Conservation (phyloP, 2,329 filamentous ascomycete genomes). For the Aspergillus udagawae region DNA sequence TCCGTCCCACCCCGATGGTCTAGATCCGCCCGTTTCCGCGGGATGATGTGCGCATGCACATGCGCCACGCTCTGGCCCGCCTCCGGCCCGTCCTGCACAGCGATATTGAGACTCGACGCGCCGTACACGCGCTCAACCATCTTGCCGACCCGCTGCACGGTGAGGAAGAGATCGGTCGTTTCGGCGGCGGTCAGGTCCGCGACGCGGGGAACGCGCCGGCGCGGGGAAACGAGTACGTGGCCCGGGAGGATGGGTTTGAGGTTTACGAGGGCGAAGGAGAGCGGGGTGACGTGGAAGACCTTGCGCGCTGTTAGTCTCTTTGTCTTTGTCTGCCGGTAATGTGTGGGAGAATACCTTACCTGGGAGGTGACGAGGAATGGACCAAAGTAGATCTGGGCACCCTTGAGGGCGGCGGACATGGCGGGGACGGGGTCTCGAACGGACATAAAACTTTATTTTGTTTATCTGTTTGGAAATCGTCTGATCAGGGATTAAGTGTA, state of each 20-base stretch:
- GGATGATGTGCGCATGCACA: conserved; percentile 89
- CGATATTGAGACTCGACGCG: conserved; percentile 81
- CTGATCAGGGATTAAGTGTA: not conserved
- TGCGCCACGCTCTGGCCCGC: conserved; percentile 93
- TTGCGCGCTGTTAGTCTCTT: conserved; percentile 35
- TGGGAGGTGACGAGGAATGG: conserved; percentile 72
- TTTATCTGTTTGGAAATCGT: not conserved
- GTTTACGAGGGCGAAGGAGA: conserved; percentile 88
- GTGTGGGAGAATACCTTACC: conserved; percentile 40
- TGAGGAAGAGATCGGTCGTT: conserved; percentile 79
- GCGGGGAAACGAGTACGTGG: conserved; percentile 85
- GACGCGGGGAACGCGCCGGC: conserved; percentile 64
- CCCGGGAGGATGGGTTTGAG: conserved; percentile 90
- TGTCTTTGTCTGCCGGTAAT: not conserved
- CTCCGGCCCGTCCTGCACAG: conserved; percentile 86
- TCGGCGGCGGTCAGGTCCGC: conserved; percentile 69
- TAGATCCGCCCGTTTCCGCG: conserved; percentile 59
- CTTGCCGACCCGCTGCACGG: conserved; percentile 75
- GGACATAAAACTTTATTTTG: conserved; percentile 9
- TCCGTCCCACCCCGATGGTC: conserved; percentile 60
- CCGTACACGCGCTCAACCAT: conserved; percentile 64
- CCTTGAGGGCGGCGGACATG: conserved; percentile 27
- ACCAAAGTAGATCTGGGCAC: conserved; percentile 62
- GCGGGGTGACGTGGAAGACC: conserved; percentile 80
- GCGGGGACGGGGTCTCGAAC: conserved; percentile 1